Conservation (phyloP, 129 eudicot species). For the Tagetes patula region DNA sequence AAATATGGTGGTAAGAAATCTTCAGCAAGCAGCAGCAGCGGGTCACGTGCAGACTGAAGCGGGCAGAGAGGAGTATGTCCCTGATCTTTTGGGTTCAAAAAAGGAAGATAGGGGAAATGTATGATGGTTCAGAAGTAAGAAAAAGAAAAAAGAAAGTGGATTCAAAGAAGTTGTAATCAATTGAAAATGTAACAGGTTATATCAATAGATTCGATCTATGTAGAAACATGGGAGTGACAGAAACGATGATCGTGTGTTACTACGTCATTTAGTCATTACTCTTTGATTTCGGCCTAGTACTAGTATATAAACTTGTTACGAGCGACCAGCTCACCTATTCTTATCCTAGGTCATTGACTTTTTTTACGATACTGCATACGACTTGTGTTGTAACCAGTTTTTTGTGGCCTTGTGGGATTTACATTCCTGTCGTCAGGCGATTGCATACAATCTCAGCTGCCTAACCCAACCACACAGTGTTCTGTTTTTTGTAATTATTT, state of each 20-base stretch:
- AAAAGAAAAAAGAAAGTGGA: not conserved
- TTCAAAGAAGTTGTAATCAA: slow-evolving; percentile 2
- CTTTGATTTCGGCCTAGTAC: slow-evolving; percentile 1
- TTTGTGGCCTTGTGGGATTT: no score
- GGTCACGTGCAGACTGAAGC: slow-evolving; percentile 45
- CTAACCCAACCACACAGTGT: no score
- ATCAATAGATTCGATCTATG: slow-evolving; percentile 24
- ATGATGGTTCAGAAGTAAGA: not conserved
- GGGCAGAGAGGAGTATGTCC: not conserved
- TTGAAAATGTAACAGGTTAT: slow-evolving; percentile 30
- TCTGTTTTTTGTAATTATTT: no score
- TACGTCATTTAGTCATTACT: slow-evolving; percentile 4
- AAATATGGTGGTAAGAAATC: slow-evolving; percentile 53
- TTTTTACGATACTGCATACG: no score
- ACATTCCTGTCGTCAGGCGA: no score
- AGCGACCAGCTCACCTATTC: no score
- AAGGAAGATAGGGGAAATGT: slow-evolving; percentile 3
- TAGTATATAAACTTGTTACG: no score
- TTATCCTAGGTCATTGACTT: no score
- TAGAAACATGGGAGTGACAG: slow-evolving; percentile 31
- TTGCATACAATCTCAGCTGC: no score
- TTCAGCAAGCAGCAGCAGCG: slow-evolving; percentile 37
- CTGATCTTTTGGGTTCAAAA: not conserved
- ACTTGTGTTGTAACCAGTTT: no score
- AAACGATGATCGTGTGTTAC: slow-evolving; percentile 18